A percentile compares a stretch with the other conserved stretches of the same genome.
Evolutionary conservation across 805 yeast species (phyloP).

Genomic region (Barnettozyma botsteinii): DNA sequence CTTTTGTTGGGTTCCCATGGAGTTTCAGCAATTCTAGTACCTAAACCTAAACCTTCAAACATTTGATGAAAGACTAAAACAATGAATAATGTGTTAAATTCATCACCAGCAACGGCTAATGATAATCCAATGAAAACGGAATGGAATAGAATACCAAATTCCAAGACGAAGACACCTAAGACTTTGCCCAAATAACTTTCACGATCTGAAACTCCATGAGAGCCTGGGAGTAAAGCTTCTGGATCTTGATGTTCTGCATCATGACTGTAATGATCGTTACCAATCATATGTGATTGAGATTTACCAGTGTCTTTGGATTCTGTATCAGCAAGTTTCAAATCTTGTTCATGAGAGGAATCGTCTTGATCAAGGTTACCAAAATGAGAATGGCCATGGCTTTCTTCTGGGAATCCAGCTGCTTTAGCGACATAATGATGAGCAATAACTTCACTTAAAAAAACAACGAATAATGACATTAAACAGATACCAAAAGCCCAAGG

Average conservation of each 20-base stretch:
- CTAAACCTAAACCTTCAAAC: constrained; percentile 84
- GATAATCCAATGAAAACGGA: constrained; percentile 78
- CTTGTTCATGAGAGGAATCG: constrained; percentile 12
- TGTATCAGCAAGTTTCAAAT: too few relatives aligned
- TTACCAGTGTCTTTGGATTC: not conserved
- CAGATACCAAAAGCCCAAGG: constrained; percentile 56
- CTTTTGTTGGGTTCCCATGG: constrained; percentile 30
- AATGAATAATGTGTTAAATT: constrained; percentile 63
- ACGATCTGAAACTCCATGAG: constrained; percentile 24
- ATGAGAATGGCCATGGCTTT: constrained; percentile 42
- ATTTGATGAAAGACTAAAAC: constrained; percentile 72
- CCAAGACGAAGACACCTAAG: constrained; percentile 52
- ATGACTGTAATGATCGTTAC: constrained; percentile 38
- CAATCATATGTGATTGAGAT: constrained; percentile 19
- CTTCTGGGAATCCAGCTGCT: constrained; percentile 24
- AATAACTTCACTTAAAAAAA: constrained; percentile 45
- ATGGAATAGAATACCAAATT: constrained; percentile 78
- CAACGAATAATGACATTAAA: constrained; percentile 37
- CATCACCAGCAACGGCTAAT: constrained; percentile 72
- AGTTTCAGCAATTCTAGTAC: constrained; percentile 63
- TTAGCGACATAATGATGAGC: constrained; percentile 38
- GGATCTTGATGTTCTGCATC: constrained; percentile 40
- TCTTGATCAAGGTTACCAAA: constrained; percentile 38
- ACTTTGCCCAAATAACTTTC: constrained; percentile 54
- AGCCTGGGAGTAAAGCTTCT: constrained; percentile 34